Conservation (phyloP, 176 grass and related monocot species). For the Oryza officinalis region DNA sequence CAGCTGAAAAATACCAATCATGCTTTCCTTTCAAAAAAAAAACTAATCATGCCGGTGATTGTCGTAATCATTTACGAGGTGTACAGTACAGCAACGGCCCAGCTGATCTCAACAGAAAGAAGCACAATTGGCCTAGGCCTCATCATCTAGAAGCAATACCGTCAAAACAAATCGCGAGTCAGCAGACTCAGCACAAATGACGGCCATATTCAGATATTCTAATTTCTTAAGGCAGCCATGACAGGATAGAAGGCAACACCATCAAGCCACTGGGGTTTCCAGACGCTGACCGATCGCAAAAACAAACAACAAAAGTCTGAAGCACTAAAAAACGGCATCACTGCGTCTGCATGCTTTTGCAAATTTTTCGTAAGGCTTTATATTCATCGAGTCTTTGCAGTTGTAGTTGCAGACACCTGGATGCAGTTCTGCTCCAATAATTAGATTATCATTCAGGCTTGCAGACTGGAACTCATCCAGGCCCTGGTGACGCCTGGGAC, state of each 20-base stretch:
- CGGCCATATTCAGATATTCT: conserved; percentile 32
- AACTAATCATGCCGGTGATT: background rate
- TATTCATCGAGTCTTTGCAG: background rate
- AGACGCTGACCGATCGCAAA: background rate
- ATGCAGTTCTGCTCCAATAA: background rate
- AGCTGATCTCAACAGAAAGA: conserved; percentile 2
- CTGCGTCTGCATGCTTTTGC: background rate
- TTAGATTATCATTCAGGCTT: conserved; percentile 19
- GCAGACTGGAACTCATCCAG: background rate
- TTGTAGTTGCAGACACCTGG: background rate
- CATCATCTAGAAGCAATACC: conserved; percentile 10
- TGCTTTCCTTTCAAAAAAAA: background rate
- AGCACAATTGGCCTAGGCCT: background rate
- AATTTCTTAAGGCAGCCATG: conserved; percentile 4
- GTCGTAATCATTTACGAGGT: background rate
- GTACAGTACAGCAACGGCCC: background rate
- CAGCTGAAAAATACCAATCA: background rate
- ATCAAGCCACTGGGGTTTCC: background rate
- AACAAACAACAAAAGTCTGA: background rate
- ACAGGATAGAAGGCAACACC: background rate
- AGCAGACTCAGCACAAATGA: background rate
- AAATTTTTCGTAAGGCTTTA: background rate
- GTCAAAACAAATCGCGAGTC: background rate
- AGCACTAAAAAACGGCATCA: background rate
- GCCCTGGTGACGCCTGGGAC: conserved; percentile 27